Percentiles rank a stretch among this genome's conserved stretches.
phyloP scores from a whole-genome alignment of 805 yeast genomes.

The Candida gorgasii region DNA sequence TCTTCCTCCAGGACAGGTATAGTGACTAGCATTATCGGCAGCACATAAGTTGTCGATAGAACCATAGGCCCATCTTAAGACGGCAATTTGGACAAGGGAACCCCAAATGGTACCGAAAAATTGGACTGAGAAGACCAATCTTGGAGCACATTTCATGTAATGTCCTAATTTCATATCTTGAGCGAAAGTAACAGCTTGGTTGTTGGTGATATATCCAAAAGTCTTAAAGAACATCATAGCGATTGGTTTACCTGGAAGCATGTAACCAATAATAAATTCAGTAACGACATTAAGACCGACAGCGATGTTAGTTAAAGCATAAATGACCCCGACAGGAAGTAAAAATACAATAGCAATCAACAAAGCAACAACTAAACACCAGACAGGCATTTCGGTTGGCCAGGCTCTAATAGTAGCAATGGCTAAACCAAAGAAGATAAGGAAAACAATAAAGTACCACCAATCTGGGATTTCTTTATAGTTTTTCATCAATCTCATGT shows the following conservation, averaged over 20 bases:
- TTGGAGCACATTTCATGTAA: conserved; percentile 44
- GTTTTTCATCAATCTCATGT: conserved; percentile 53
- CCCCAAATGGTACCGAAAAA: conserved; percentile 46
- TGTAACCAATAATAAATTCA: conserved; percentile 44
- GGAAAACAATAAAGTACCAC: conserved; percentile 32
- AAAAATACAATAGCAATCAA: conserved; percentile 40
- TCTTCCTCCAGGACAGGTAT: conserved; percentile 44
- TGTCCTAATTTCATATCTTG: conserved; percentile 49
- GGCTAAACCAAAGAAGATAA: conserved; percentile 29
- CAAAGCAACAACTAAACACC: conserved; percentile 40
- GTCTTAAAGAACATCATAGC: conserved; percentile 51
- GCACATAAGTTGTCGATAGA: conserved; percentile 34
- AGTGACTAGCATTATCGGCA: conserved; percentile 26
- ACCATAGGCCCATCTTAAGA: conserved; percentile 44
- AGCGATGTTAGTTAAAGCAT: conserved; percentile 28
- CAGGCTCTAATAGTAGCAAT: conserved; percentile 40
- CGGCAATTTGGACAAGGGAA: conserved; percentile 39
- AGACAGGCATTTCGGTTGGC: conserved; percentile 45
- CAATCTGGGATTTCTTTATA: conserved; percentile 45
- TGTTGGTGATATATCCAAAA: conserved; percentile 48
- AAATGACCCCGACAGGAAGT: conserved; percentile 41
- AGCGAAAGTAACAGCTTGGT: conserved; percentile 50
- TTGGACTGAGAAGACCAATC: conserved; percentile 44
- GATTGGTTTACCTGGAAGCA: conserved; percentile 49
- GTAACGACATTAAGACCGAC: conserved; percentile 41